Evolutionary conservation across 768 basidiomycete genomes (phyloP), one percentile per base, ranked within the genome.

Genomic region (Chalciporus piperatus): DNA sequence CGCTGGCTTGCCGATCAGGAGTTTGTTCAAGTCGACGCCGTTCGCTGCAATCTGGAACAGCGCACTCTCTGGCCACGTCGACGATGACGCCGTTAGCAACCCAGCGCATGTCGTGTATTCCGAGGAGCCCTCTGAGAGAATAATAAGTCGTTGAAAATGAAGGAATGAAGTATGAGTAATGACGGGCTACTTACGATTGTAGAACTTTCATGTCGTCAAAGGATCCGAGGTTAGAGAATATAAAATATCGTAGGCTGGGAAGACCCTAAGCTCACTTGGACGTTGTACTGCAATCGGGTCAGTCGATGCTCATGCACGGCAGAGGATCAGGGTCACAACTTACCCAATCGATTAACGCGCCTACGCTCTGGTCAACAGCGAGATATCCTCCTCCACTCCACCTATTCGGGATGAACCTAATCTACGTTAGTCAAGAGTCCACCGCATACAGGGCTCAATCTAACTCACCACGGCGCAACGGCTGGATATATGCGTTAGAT

Each of bases 1-100:
- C 2, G 73, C 73, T 16, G 80, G 80, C 59, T 82, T 82, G 0
- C 80, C 80, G 53, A 82, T 77, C 56, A 81, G 74, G 47, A 82
- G 70, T 62, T 80, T 82, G 68, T 72, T 58, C 11, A 73, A 61
- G 2, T 72, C 60, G 2, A 81, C 72, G 28, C 76, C 76, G 42
- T 61, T 70, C 1, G 67, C 68, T 30, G 73, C 63, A 56, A 81
- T 79, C 60, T 80, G 72, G 67, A 80, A 76, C 23, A 81, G 60
- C 0, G 74, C 65, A 3, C 73, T 70, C 19, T 67, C 51, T 1
- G 77, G 77, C 65, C 68, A 79, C 5, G 58, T 51, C 20, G 66
- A 62, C 8, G 75, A 74, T 1, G 76, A 77, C 10, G 60, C 50
- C 37, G 60, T 70, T 20, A 80, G 61, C 17, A 80, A 69, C 16